A percentile compares a stretch with the other conserved stretches of the same genome.
Conservation (phyloP, 2,329 filamentous ascomycete genomes). For the Fusarium sp. region DNA sequence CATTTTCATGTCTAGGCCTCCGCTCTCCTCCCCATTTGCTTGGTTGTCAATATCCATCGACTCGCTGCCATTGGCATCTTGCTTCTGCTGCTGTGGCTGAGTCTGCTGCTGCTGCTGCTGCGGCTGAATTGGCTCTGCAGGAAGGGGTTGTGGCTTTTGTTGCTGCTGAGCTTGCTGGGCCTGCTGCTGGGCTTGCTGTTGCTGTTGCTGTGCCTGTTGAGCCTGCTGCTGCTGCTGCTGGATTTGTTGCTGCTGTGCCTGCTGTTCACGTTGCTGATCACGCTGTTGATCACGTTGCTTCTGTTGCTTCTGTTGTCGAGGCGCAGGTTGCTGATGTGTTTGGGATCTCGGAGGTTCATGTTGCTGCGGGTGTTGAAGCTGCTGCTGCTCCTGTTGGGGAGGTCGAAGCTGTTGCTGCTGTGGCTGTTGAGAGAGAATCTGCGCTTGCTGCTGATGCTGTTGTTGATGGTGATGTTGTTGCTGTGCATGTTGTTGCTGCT, state of each 20-base stretch:
- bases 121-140: conserved; percentile 44
- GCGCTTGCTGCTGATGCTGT: conserved; percentile 45
- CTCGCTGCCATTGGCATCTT: conserved; percentile 57
- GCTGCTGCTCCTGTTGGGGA: conserved; percentile 44
- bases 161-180: conserved; percentile 45
- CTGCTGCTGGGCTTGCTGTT: conserved; percentile 35
- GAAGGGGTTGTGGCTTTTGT: conserved; percentile 47
- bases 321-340: conserved; percentile 45
- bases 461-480: conserved; percentile 46
- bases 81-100: conserved; percentile 52
- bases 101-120: conserved; percentile 46
- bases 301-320: conserved; percentile 44
- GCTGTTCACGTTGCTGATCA: conserved; percentile 44
- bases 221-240: conserved; percentile 36
- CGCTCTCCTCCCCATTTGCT: conserved; percentile 58
- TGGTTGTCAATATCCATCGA: conserved; percentile 65
- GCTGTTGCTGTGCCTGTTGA: conserved; percentile 45
- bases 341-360: conserved; percentile 42
- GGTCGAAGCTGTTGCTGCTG: conserved; percentile 42
- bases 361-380: conserved; percentile 41
- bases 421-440: conserved; percentile 38
- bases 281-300: conserved; percentile 50
- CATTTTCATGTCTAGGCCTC: conserved; percentile 59
- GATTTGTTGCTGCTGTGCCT: conserved; percentile 47
- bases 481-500: conserved; percentile 45